Conservation (phyloP, 2,329 filamentous ascomycete genomes). For the Ascochyta lentis region DNA sequence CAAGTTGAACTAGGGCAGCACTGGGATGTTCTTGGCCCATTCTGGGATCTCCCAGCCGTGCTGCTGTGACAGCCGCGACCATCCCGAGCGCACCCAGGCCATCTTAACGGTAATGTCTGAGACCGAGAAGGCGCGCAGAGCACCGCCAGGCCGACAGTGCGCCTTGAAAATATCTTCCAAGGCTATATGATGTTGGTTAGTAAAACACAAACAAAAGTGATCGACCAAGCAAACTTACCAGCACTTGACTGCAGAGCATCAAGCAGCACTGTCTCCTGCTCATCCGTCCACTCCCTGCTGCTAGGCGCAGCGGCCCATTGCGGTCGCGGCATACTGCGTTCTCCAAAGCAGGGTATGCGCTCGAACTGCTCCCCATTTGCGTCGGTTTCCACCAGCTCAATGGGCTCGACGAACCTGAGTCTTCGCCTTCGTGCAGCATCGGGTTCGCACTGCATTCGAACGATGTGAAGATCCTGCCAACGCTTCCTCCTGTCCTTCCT, state of each 20-base stretch:
- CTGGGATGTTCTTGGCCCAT: slow-evolving; percentile 40
- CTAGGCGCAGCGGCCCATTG: slow-evolving; percentile 16
- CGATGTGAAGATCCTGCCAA: slow-evolving; percentile 42
- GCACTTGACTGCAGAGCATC: slow-evolving; percentile 34
- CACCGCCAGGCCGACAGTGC: slow-evolving; percentile 34
- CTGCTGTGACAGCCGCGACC: slow-evolving; percentile 22
- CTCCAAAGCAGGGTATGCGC: slow-evolving; percentile 47
- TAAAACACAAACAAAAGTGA: neutral
- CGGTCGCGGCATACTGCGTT: slow-evolving; percentile 35
- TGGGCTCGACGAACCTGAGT: slow-evolving; percentile 21
- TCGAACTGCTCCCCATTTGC: slow-evolving; percentile 50
- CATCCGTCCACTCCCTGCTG: slow-evolving; percentile 39
- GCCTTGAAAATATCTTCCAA: slow-evolving; percentile 38
- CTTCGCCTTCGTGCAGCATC: slow-evolving; percentile 18
- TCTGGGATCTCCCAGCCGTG: slow-evolving; percentile 30
- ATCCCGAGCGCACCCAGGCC: slow-evolving; percentile 23
- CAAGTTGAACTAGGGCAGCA: slow-evolving; percentile 21
- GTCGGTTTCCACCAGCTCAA: slow-evolving; percentile 40
- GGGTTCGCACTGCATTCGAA: slow-evolving; percentile 35
- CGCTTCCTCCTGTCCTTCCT: slow-evolving; percentile 19
- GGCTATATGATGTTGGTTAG: slow-evolving; percentile 19
- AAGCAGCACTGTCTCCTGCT: slow-evolving; percentile 43
- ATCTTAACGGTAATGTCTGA: slow-evolving; percentile 20
- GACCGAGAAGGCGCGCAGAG: slow-evolving; percentile 39
- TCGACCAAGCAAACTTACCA: slow-evolving; percentile 25